These are phyloP conservation scores for Gonium pectorale DNA, from an alignment of 139 green algal species.

Conservation along the genomic window DNA sequence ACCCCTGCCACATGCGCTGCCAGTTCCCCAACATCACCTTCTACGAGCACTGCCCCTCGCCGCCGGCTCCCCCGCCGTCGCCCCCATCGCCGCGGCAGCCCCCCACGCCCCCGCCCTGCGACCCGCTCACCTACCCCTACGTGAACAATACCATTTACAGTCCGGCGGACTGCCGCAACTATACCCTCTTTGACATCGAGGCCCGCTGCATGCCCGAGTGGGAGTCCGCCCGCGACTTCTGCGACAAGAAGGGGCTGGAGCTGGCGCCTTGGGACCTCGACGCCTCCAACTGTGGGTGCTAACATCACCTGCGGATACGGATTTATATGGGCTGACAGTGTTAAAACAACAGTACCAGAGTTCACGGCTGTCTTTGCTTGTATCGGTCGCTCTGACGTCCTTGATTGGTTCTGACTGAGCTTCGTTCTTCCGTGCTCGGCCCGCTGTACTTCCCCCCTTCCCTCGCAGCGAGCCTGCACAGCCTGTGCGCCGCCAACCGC, in stretches of 20 bases:
- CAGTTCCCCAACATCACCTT: not conserved
- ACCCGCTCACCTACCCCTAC: not conserved
- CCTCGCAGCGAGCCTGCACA: not conserved
- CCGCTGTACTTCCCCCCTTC: no score
- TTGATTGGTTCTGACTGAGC: no score
- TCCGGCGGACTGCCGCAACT: not conserved
- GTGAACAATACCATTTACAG: not conserved
- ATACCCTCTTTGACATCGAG: not conserved
- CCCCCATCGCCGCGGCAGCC: not conserved
- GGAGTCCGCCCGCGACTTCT: not conserved
- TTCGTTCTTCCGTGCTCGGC: no score
- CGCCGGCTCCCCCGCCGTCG: not conserved
- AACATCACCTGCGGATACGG: not conserved
- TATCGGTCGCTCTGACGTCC: no score
- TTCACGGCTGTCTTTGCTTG: no score
- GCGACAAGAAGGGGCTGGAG: not conserved
- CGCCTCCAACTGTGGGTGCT: not conserved
- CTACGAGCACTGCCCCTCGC: not conserved
- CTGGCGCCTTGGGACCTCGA: not conserved
- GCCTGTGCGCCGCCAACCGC: not conserved
- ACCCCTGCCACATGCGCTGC: not conserved
- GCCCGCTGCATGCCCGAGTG: not conserved
- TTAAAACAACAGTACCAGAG: no score
- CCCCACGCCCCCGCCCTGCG: not conserved
- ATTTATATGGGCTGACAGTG: no score